phyloP scores from a whole-genome alignment of 305 asterid species.

The Fraxinus baroniana region DNA sequence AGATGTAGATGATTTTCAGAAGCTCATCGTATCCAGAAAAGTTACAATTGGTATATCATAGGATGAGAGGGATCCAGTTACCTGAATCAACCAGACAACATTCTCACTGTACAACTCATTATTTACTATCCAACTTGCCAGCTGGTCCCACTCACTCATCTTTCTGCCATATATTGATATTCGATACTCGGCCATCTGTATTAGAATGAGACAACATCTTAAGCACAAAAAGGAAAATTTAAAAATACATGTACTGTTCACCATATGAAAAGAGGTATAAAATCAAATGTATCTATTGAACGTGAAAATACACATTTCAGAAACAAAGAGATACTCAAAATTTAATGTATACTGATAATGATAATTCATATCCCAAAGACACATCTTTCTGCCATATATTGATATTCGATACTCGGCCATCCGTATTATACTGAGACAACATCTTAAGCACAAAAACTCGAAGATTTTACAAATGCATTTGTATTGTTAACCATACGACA shows the following conservation, averaged over 20 bases:
- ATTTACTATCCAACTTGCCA: slow-evolving; percentile 95
- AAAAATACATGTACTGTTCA: neutral
- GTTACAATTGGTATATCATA: neutral
- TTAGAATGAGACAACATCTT: slow-evolving; percentile 25
- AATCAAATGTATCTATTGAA: slow-evolving; percentile 2
- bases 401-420: slow-evolving; percentile 95
- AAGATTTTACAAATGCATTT: neutral
- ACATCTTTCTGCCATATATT: slow-evolving; percentile 89
- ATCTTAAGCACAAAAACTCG: slow-evolving; percentile 13
- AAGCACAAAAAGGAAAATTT: slow-evolving; percentile 10
- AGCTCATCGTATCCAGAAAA: neutral
- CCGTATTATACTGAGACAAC: slow-evolving; percentile 43
- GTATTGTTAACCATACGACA: neutral
- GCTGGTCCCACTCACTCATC: slow-evolving; percentile 97
- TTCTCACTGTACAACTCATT: slow-evolving; percentile 86
- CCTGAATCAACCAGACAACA: slow-evolving; percentile 99
- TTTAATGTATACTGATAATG: slow-evolving; percentile 3
- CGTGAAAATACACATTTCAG: neutral
- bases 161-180: slow-evolving; percentile 88
- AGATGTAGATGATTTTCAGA: neutral
- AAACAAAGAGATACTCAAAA: neutral
- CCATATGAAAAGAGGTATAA: neutral
- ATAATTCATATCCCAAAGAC: slow-evolving; percentile 68
- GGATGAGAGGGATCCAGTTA: slow-evolving; percentile 24
- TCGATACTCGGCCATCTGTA: slow-evolving; percentile 96